Evolutionary conservation across 2,329 filamentous ascomycete genomes (phyloP), one percentile per base, ranked within the genome.

Genomic region (Penicillium crustosum): DNA sequence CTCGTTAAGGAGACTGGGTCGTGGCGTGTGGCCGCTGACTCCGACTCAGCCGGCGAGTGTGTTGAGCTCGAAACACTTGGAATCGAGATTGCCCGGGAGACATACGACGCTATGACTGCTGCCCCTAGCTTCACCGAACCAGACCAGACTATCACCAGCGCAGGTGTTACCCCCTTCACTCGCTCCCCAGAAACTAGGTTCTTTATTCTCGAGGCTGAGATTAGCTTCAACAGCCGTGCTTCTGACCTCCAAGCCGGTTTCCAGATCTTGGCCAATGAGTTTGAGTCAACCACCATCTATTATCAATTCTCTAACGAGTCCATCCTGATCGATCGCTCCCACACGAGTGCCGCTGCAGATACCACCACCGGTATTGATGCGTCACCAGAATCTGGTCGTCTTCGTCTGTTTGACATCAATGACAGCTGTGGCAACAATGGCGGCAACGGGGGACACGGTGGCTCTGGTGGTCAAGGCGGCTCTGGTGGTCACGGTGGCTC

Each of bases 281-380:
- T 44, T 12, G 42, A 44, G 42, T 44, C 42, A 2, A 44, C 42
- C 25, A 44, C 42, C 17, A 27, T 44, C 15, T 44, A 29, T 8
- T 44, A 44, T 13, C 42, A 44, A 25, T 44, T 44, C 42, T 44
- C 42, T 12, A 44, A 44, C 25, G 25, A 44, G 17, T 44, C 42
- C 17, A 19, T 44, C 42, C 19, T 44, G 17, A 44, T 44, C 27
- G 42, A 44, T 19, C 42, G 42, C n/a, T 44, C 42, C 8, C 5
- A 29, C 10, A 44, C 42, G 1, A 44, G 42, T 19, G 42, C 42
- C 10, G 42, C 42, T n/a, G 42, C 17, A 19, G 21, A 13, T 9
- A 44, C 42, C 0, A 44, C 23, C 6, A n/a, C 17, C 17, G 42
- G 42, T 7, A 29, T 44, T 5, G 42, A 44, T 27, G 6, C 2